These are phyloP conservation scores for Aphanoascus verrucosus DNA, from an alignment of 2,329 filamentous ascomycete species.

Conservation along the genomic window DNA sequence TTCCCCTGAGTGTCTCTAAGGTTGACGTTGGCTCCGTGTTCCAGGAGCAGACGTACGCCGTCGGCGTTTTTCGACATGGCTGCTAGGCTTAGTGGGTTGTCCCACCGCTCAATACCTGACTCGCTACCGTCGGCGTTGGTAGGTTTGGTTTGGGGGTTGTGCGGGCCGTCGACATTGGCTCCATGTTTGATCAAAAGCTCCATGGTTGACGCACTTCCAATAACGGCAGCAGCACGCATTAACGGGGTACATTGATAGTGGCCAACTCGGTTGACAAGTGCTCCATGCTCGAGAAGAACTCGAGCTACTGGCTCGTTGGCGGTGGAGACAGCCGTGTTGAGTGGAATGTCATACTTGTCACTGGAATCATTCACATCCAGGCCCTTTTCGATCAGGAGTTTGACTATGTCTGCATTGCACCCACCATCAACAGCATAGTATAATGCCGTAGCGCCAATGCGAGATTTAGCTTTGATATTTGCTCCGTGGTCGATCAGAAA, in stretches of 20 bases:
- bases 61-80: neutral
- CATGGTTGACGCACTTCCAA: neutral
- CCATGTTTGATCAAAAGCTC: slow-evolving; percentile 2
- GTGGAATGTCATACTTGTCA: neutral
- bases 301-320: neutral
- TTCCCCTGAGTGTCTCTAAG: neutral
- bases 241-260: neutral
- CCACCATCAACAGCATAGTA: neutral
- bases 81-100: slow-evolving; percentile 2
- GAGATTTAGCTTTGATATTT: slow-evolving; percentile 1
- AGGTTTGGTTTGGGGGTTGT: too few species aligned
- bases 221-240: neutral
- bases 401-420: neutral
- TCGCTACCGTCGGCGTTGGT: too few species aligned
- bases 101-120: too few species aligned
- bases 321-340: neutral
- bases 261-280: neutral
- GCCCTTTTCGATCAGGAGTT: slow-evolving; percentile 1
- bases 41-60: neutral
- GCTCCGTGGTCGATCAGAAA: slow-evolving; percentile 8
- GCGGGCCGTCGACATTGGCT: neutral
- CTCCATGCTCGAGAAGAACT: slow-evolving; percentile 3
- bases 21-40: slow-evolving; percentile 9
- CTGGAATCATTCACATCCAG: neutral
- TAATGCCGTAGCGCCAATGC: neutral